Evolutionary conservation across 1,284 basidiomycete species (phyloP), one percentile per base, ranked within the genome.

Genomic region (Exobasidium rhododendri): DNA sequence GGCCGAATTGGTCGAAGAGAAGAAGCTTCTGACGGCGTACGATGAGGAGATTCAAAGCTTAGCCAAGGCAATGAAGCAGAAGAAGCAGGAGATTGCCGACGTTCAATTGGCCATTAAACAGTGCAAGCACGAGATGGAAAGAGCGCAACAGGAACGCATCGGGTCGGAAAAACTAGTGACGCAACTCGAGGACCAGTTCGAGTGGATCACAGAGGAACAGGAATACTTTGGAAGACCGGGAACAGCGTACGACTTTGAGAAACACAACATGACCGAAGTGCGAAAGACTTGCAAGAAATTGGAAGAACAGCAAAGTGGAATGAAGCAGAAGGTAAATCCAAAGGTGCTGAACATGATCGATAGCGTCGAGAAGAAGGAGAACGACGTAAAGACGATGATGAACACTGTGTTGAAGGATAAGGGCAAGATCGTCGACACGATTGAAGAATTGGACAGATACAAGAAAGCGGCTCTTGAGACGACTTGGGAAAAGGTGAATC

Each of bases 341-440:
- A 96, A 96, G 81, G 93, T 94, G 57, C 87, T 97, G 83, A 91
- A 89, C 75, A 94, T 93, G 90, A 92, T 98, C 64, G 94, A 97
- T 73, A 97, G 92, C 61, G 91, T 94, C 46, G 96, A 98, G 84
- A 97, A 97, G 84, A 89, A 91, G 75, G 94, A 99, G 80, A 81
- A 85, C 0, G 85, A 86, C 24, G 83, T 96, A 60, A 90, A 89
- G 81, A 91, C 90, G 82, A 97, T 92, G 87, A 85, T 97, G 80
- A 80, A 84, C 0, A 93, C 89, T 1, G 94, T 98, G 2, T 82
- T 93, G 73, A 90, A 91, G 75, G 96, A 99, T 82, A 97, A 96
- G 81, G 83, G 87, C 71, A 98, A 97, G 84, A 98, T 99, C 61
- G 92, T 97, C 76, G 86, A 89, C 63, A 97, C 94, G 0, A 96